Percentiles rank a stretch among this genome's conserved stretches.
Evolutionary conservation across 2,329 filamentous ascomycete genomes (phyloP).

Genomic region (Alternaria incomplexa): DNA sequence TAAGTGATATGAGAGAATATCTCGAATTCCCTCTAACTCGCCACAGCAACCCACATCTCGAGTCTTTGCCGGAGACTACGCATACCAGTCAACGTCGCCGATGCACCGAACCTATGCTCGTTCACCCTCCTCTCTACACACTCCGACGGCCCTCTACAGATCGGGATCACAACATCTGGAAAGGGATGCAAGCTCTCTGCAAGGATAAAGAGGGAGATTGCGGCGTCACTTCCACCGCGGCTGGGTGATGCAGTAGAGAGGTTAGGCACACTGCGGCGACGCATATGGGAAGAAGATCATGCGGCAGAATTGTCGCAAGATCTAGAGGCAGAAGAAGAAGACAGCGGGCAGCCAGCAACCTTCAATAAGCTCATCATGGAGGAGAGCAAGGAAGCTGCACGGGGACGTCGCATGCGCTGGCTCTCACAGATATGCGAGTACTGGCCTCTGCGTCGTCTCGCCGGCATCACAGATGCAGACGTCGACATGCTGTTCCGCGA

Average conservation of each 20-base stretch:
- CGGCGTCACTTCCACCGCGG: conserved; percentile 74
- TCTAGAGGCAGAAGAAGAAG: conserved; percentile 62
- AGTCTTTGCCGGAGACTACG: conserved; percentile 76
- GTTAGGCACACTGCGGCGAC: conserved; percentile 64
- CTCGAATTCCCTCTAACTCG: conserved; percentile 12
- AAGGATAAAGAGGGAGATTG: conserved; percentile 86
- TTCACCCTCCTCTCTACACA: conserved; percentile 91
- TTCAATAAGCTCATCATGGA: conserved; percentile 86
- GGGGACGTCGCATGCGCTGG: conserved; percentile 88
- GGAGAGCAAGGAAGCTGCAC: conserved; percentile 73
- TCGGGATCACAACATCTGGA: conserved; percentile 94
- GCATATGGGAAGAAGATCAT: conserved; percentile 57
- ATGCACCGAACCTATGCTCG: conserved; percentile 83
- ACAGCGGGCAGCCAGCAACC: conserved; percentile 74
- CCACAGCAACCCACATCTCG: conserved; percentile 70
- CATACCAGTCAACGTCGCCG: conserved; percentile 92
- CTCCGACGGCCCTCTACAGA: conserved; percentile 87
- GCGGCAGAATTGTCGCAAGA: conserved; percentile 55
- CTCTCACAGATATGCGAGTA: conserved; percentile 97
- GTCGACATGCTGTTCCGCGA: conserved; percentile 77
- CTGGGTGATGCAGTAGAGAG: conserved; percentile 79
- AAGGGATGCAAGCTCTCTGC: conserved; percentile 93
- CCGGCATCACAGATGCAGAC: conserved; percentile 78
- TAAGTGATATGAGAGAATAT: conserved; percentile 35
- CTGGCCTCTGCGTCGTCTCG: conserved; percentile 87